Evolutionary conservation across 129 eudicot genomes (phyloP), one percentile per base, ranked within the genome.

Genomic region (Flaveria ramosissima): DNA sequence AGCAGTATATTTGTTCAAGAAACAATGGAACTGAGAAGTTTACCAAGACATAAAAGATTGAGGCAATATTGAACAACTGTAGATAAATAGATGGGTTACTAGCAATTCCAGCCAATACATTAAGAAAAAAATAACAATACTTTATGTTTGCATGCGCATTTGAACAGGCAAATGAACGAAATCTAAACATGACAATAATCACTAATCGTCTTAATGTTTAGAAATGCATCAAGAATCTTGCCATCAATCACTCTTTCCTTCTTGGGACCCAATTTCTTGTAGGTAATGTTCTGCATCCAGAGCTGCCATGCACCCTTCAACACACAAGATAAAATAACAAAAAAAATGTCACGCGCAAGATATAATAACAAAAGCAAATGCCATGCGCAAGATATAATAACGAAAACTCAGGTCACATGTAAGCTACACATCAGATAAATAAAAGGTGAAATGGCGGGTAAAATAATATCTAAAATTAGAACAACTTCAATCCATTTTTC

Each of bases 281-380:
- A 93, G 80, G 76, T 89, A 91, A 83, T 93, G 98, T 76, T 93
- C 98, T 47, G 98, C 98, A 69, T 93, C 98, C 78, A 93, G 70
- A 17, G 98, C 98, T 50, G 98, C 98, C 98, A 93, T 93, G 84
- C 98, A 92, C 52, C 98, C 98, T 92, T 84, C 84, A 85, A 20
- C 19, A 72, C 57, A 74, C 27, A 17, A 47, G n/a, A 19, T 13
- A 53, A 1, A 50, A 8, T 16, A 14, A 26, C 15, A 14, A 42
- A 36, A 68, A 3, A 1, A 23, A 26, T 24, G 53, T 43, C 39
- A 71, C 30, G 41, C 51, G 71, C 27, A 17, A 53, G 14, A 19
- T 13, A 53, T 3, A 50, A 8, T 16, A 14, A 26, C 15, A 14
- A 42, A 36, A 68, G 2, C 41, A 1, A 23, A 26, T 24, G 53